Base-by-base conservation (phyloP, 139 green algal genomes). In the Microglena sp. region DNA sequence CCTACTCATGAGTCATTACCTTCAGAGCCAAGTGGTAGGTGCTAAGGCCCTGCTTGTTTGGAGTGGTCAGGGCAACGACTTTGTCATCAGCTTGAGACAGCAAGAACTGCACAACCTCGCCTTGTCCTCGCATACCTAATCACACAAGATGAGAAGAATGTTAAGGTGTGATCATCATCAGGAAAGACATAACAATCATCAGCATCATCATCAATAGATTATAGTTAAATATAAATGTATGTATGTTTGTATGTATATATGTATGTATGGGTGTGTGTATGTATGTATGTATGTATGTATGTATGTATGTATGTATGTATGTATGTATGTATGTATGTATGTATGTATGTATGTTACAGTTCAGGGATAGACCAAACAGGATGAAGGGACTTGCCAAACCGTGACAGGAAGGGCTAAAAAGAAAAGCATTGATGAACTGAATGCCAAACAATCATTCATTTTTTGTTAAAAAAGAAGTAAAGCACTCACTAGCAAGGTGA, bases 1-100 rank as follows among this genome's bases (percentile, higher is more conserved):
- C n/a, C n/a, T n/a, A n/a, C n/a, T n/a, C n/a, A n/a, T n/a, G n/a
- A n/a, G n/a, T 50, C 11, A n/a, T 31, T 30, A 62, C 55, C 55
- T 62, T 33, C 30, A 65, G 34, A 2, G 60, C 22, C 1, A 75
- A 54, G 55, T 75, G 68, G 27, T 70, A 72, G 1, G 59, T 55
- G 21, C 44, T 34, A 3, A 76, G 53, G n/a, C 73, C 73, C 26
- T 55, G 43, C 63, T 68, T 70, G 63, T 80, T 80, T 34, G 63
- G 64, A 15, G 60, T 69, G 4, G 73, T 53, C 8, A 73, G 67
- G 1, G 32, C 50, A 11, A 59, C 18, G 40, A 50, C 40, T 18
- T 50, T 24, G 11, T 24, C 40, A 50, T 50, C 53, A 8, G 8
- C 21, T 60, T 60, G 15, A 27, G 22, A 21, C 53, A 60, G 53